These are phyloP conservation scores for Aleurites moluccanus DNA, from an alignment of 441 rosid species.

Conservation along the genomic window DNA sequence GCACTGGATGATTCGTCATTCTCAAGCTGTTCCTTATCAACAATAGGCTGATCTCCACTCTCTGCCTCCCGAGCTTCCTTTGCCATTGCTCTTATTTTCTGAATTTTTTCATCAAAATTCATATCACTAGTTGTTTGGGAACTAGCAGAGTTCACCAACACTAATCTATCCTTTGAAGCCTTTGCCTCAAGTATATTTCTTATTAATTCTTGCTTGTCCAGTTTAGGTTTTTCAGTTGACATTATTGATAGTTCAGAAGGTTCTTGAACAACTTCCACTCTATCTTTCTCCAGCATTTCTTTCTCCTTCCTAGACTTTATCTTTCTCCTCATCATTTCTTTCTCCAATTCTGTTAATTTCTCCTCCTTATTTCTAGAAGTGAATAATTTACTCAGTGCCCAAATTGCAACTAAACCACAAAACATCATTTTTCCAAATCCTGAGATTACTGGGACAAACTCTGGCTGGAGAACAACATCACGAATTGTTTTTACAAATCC, in stretches of 20 bases:
- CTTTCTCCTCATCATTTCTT: conserved; percentile 91
- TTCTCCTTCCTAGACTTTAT: conserved; percentile 60
- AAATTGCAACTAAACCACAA: conserved; percentile 54
- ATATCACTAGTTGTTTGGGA: conserved; percentile 30
- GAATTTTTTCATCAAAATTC: conserved; percentile 45
- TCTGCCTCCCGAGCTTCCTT: conserved; percentile 50
- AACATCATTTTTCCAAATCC: conserved; percentile 49
- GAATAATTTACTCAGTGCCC: conserved; percentile 50
- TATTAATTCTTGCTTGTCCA: conserved; percentile 60
- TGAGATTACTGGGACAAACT: conserved; percentile 42
- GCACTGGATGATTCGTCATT: conserved; percentile 27
- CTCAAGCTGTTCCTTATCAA: conserved; percentile 19
- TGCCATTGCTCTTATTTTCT: conserved; percentile 60
- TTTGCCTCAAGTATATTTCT: conserved; percentile 49
- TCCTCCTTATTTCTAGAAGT: conserved; percentile 38
- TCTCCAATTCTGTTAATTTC: conserved; percentile 56
- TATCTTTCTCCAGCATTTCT: conserved; percentile 46
- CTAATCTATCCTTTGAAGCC: conserved; percentile 35
- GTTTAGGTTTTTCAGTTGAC: conserved; percentile 52
- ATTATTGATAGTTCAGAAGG: conserved; percentile 27
- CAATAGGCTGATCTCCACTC: conserved; percentile 34
- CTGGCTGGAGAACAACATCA: conserved; percentile 35
- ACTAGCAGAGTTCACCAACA: conserved; percentile 33
- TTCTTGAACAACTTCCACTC: conserved; percentile 52
- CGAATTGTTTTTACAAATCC: conserved; percentile 41